Base-by-base conservation (phyloP, 1,284 basidiomycete species). In the Rhodofomes roseus region DNA sequence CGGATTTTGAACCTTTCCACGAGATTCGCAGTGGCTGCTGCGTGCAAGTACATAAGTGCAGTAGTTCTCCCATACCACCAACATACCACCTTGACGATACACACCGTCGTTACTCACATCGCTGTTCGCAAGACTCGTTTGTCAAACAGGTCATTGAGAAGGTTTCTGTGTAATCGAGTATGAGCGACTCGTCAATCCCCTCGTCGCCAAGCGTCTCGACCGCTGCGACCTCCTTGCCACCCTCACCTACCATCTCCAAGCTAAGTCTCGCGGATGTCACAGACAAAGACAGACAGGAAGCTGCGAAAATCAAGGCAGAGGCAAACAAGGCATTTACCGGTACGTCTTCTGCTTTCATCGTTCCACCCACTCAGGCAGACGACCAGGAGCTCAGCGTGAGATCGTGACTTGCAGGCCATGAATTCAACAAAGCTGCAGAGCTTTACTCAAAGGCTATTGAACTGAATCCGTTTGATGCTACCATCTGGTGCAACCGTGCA, bases 321-420 rank as follows among this genome's bases (percentile, higher is more conserved):
- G 95, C 95, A 12, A 97, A 97, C 77, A 87, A 89, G 68, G 90
- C 92, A 4, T 98, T 96, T 71, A 77, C 78, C 34, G 77, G 92
- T 92, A 74, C 71, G 82, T 61, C 27, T 31, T 20, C 11, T 22
- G 14, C n/a, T 31, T 22, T 22, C 27, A 14, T 36, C n/a, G 6
- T 52, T 52, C 50, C 50, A 25, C 34, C 20, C 50, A 37, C 50
- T 52, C 50, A 52, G 50, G 36, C 50, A 31, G 50, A 52, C 50
- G 50, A 52, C 50, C 31, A 52, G 50, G 50, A 20, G 36, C 50
- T 52, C 34, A 52, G 50, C 50, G 50, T 31, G 31, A 52, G 50
- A 52, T 44, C 20, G 18, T 57, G 23, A 57, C 50, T 43, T 41
- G 50, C 34, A 86, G 86, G 69, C 51, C 84, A 84, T 68, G 79